Base-by-base conservation (phyloP, 2,329 filamentous ascomycete genomes). In the Talaromyces sp. region DNA sequence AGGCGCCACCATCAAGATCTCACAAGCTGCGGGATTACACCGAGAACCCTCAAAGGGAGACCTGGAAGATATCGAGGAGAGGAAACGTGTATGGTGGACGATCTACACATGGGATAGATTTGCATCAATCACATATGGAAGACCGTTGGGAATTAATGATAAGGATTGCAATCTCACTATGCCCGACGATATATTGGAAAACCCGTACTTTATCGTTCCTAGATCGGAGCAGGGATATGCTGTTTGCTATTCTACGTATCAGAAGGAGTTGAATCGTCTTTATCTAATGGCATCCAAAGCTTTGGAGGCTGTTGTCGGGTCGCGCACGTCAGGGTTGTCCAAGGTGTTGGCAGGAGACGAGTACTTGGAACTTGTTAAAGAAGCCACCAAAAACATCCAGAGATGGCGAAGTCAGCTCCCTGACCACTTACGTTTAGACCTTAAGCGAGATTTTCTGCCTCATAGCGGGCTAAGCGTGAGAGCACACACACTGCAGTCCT, bases 41-140 rank as follows among this genome's bases (percentile, higher is more conserved):
- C 67, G 71, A 6, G 66, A 74, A 41, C 59, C 66, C 4, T 51
- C 65, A 13, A 58, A 63, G n/a, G 68, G 67, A 1, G 58, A 62
- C 1, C 46, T 64, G 1, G 67, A 69, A 27, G 64, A 68, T 14
- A 64, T 66, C 6, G 75, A 78, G 57, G 73, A 76, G 54, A 65
- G 74, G 38, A 75, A 76, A 62, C 62, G 76, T 17, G 69, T 76
- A 0, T 78, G 75, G 75, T 78, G 75, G 76, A 75, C 75, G 1
- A 72, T 78, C 2, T 78, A 78, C 52, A 77, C 75, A 0, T 77
- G 75, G 74, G 75, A 77, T 50, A 65, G 75, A 64, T 78, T 76
- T 43, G 73, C 73, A 6, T 76, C 75, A 6, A 74, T 77, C 11
- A 75, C 73, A 0, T 78, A 78, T 58, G 76, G 76, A 6, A 63